A percentile compares a stretch with the other conserved stretches of the same genome.
phyloP scores from a whole-genome alignment of 2,329 filamentous ascomycete species.

The Zymoseptoria passerinii region DNA sequence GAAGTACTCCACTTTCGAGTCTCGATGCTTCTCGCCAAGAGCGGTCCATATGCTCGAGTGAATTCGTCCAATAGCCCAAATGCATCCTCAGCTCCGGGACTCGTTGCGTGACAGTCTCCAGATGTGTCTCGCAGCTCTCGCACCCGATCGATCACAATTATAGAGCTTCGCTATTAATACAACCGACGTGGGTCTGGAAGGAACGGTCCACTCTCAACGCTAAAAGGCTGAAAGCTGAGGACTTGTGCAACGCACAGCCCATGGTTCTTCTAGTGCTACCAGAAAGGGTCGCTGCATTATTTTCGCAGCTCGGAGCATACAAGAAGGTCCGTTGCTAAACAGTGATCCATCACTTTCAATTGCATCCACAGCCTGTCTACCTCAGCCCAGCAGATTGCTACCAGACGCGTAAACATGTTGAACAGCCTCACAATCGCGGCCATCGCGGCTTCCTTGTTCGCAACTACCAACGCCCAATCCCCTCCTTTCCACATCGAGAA shows the following conservation, averaged over 20 bases:
- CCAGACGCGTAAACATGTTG: neutral
- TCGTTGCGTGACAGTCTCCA: neutral
- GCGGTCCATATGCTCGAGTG: neutral
- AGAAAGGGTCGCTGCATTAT: neutral
- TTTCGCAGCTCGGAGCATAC: neutral
- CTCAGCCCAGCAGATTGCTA: too few species aligned
- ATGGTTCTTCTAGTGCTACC: neutral
- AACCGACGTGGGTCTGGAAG: neutral
- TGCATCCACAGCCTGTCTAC: neutral
- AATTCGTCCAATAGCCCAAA: too few species aligned
- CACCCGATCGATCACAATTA: neutral
- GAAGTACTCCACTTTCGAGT: too few species aligned
- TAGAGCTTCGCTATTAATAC: neutral
- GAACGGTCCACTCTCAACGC: neutral
- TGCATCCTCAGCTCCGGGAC: too few species aligned
- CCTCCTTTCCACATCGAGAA: conserved; percentile 13
- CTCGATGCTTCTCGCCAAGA: too few species aligned
- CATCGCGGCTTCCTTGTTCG: neutral
- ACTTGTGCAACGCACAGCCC: neutral
- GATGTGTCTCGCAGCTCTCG: neutral
- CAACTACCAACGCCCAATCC: neutral
- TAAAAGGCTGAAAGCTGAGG: neutral
- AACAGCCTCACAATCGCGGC: neutral
- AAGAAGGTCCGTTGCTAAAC: neutral
- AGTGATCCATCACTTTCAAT: neutral